Percentiles rank a stretch among this genome's conserved stretches.
Conservation (phyloP, 768 basidiomycete species). For the Xerocomus potaroensis region DNA sequence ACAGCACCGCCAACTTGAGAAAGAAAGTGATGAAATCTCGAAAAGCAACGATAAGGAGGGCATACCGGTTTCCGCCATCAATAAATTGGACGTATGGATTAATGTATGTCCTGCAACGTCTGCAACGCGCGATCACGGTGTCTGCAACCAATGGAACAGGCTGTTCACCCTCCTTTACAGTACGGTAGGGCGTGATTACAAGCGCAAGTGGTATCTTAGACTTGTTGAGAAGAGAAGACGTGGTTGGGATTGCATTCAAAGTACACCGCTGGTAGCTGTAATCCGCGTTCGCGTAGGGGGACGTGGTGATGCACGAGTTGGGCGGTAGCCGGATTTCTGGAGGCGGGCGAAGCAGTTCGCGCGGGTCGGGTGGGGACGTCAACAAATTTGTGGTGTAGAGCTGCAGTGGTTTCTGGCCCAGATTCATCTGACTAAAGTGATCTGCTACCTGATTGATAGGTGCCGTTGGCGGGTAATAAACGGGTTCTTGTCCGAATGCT, state of each 20-base stretch:
- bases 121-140: slow-evolving; percentile 92
- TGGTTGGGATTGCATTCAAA: slow-evolving; percentile 88
- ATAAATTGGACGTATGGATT: slow-evolving; percentile 98
- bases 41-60: background rate
- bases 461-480: slow-evolving; percentile 35
- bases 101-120: slow-evolving; percentile 94
- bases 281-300: slow-evolving; percentile 79
- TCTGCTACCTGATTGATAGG: slow-evolving; percentile 63
- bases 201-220: slow-evolving; percentile 87
- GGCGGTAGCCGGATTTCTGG: slow-evolving; percentile 90
- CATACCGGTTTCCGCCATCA: slow-evolving; percentile 88
- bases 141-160: slow-evolving; percentile 89
- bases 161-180: slow-evolving; percentile 76
- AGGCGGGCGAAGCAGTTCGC: slow-evolving; percentile 73
- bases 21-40: slow-evolving; percentile 1
- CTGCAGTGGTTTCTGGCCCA: slow-evolving; percentile 75
- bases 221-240: slow-evolving; percentile 81
- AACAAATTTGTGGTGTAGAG: slow-evolving; percentile 89
- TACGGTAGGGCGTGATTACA: slow-evolving; percentile 87
- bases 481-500: slow-evolving; percentile 41
- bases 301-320: slow-evolving; percentile 73
- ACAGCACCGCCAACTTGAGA: slow-evolving; percentile 88
- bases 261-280: slow-evolving; percentile 90
- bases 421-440: slow-evolving; percentile 88
- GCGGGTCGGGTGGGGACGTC: slow-evolving; percentile 88